Base-by-base conservation (phyloP, 148 eudicot genomes). In the Talinum fruticosum region DNA sequence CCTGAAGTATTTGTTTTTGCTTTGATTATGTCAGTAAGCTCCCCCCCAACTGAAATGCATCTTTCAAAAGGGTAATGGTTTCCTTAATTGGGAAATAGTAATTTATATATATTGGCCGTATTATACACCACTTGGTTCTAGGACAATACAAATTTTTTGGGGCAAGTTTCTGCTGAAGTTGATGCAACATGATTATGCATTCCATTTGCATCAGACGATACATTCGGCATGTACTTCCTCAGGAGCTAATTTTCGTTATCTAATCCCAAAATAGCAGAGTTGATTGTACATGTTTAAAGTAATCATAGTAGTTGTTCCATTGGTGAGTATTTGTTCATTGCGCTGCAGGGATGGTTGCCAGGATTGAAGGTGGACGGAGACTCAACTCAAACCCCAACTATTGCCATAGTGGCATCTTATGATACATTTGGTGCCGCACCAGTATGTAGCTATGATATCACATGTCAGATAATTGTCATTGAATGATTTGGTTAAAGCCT, bases 401-500 rank as follows among this genome's bases (percentile, higher is more conserved):
- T 96, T 78, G 99, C 98, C 73, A 77, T 96, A 69, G 99, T 96
- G 79, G 99, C 99, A 83, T 89, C 99, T 51, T 96, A 96, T 84
- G 99, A 96, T 80, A 93, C 99, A 23, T 93, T 96, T 84, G 99
- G 98, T 53, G 97, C 98, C 30, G 98, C 93, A 73, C 99, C 99
- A 59, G 99, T 96, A 89, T 84, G 83, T 89, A 62, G 71, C 77
- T 80, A 23, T 69, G 24, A 41, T 38, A 35, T 72, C 70, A 36
- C 33, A 70, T 57, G 14, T 82, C 66, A 13, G 28, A 73, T 53
- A 16, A 47, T 49, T 37, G 15, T 45, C 23, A 45, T 75, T 78
- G 29, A 44, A 61, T 51, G 26, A 61, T 33, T 53, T 24, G 41
- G 64, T 66, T 61, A 61, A 74, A 75, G 72, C 41, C 71, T 69